Base-by-base conservation (phyloP, 2,329 filamentous ascomycete species). In the Reticulascus tulasneorum region DNA sequence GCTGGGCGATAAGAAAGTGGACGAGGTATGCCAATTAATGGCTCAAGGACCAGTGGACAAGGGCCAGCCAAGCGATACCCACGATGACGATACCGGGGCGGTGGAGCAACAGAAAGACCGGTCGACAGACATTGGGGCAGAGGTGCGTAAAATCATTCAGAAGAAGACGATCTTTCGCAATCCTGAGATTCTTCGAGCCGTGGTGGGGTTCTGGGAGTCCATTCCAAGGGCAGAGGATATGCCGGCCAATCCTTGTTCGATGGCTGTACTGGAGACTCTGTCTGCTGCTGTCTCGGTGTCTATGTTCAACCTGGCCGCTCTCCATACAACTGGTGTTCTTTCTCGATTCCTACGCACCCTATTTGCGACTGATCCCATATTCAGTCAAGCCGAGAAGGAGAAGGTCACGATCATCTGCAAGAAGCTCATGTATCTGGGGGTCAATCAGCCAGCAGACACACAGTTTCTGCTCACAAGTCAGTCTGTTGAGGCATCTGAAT, bases 371-470 rank as follows among this genome's bases (percentile, higher is more conserved):
- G 64, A 69, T 32, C 69, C 73, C 15, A 56, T 61, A 11, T 63
- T 86, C 20, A 69, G 70, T 11, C 54, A 67, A 17, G 54, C 63
- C 4, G 84, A 89, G 53, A 71, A 67, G 48, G 57, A 67, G 18
- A 67, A 79, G 11, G 74, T 88, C 15, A 66, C 82, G 46, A 68
- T 75, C 16, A 69, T 94, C 18, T 90, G 85, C 51, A 75, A 75
- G 46, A 71, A 71, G 58, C 63, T 94, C 54, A 78, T 87, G 67
- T 66, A 77, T 38, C 71, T 93, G 44, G 91, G 93, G 15, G 77
- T 94, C 47, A 85, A 82, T 51, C 74, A 74, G 41, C 75, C 95
- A n/a, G 79, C 86, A 29, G 89, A 96, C 65, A 86, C 87, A 12
- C 82, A 90, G 51, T 80, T 83, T 42, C 71, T 98, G 20, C 58